phyloP scores from a whole-genome alignment of 805 yeast genomes.

The Nematodospora valgi region DNA sequence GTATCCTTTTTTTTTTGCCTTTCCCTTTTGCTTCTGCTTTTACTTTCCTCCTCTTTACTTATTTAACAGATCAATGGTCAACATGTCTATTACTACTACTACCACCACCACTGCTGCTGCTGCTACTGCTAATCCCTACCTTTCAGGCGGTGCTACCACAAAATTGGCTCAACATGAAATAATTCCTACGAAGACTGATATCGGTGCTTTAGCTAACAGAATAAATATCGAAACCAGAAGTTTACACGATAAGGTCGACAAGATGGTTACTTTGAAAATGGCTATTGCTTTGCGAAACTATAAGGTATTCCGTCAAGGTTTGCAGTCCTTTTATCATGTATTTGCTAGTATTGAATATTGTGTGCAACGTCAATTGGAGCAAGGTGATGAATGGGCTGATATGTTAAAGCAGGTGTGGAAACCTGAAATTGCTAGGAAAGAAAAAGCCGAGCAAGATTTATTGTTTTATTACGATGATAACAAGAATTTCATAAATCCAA shows the following conservation, averaged over 20 bases:
- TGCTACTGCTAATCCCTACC: no score
- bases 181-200: constrained; percentile 73
- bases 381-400: constrained; percentile 34
- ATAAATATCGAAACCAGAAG: constrained; percentile 67
- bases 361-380: constrained; percentile 43
- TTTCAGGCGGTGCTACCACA: constrained; percentile 28
- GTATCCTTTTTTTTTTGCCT: no score
- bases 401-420: constrained; percentile 62
- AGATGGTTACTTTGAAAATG: constrained; percentile 63
- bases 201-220: constrained; percentile 81
- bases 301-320: constrained; percentile 75
- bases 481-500: constrained; percentile 55
- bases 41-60: no score
- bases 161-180: constrained; percentile 45
- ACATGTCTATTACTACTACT: constrained; percentile 1
- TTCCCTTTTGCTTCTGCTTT: no score
- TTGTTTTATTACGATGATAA: constrained; percentile 60
- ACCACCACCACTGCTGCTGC: constrained; percentile 1
- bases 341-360: constrained; percentile 61
- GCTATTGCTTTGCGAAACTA: constrained; percentile 75
- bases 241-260: constrained; percentile 66
- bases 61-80: background rate
- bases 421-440: constrained; percentile 65
- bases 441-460: constrained; percentile 57
- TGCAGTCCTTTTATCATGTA: constrained; percentile 69